A percentile compares a stretch with the other conserved stretches of the same genome.
Conservation (phyloP, 176 grass and related monocot genomes). For the Musa beccarii region DNA sequence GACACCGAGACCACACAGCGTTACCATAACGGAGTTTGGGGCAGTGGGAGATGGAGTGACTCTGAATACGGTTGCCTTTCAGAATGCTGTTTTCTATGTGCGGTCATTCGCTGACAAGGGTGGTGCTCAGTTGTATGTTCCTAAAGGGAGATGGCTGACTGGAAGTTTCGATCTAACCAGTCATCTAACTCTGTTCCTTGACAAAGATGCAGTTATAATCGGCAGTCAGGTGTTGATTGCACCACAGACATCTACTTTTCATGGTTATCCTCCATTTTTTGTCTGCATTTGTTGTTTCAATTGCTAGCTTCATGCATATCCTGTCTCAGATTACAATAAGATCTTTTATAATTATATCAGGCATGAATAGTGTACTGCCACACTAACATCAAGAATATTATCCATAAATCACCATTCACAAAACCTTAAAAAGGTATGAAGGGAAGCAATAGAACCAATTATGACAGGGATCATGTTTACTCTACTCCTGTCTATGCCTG, state of each 20-base stretch:
- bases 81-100: conserved; percentile 87
- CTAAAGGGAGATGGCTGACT: conserved; percentile 78
- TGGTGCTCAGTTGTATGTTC: conserved; percentile 83
- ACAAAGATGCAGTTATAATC: conserved; percentile 60
- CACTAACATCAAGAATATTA: not conserved
- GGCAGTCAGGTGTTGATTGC: conserved; percentile 43
- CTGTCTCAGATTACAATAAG: not conserved
- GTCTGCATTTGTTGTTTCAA: not conserved
- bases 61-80: conserved; percentile 73
- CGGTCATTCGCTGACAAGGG: conserved; percentile 88
- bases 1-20: conserved; percentile 60
- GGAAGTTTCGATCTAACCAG: conserved; percentile 97
- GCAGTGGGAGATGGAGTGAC: conserved; percentile 77
- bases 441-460: too few relatives aligned
- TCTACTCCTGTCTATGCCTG: not conserved
- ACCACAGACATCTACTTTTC: not conserved
- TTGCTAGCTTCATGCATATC: not conserved
- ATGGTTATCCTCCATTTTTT: not conserved
- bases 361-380: not conserved
- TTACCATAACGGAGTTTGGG: conserved; percentile 88
- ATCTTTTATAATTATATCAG: not conserved
- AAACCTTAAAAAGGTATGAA: too few relatives aligned
- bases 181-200: conserved; percentile 77
- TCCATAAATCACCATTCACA: not conserved
- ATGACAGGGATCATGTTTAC: not conserved